Evolutionary conservation across 345 rosid species (phyloP).

Genomic region (Corymbia maculata): DNA sequence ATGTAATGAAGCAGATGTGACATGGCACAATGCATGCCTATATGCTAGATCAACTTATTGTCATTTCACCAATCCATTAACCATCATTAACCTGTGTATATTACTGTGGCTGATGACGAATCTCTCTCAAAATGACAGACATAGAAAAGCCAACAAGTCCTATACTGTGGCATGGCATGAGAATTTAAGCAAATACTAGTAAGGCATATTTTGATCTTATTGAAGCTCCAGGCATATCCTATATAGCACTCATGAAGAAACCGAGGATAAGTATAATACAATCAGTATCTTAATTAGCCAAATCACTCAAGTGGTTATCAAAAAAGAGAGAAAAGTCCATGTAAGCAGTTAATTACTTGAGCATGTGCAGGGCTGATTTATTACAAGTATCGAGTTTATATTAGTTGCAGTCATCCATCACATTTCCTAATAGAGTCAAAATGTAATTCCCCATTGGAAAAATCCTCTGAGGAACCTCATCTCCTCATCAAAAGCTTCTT

Average conservation of each 20-base stretch:
- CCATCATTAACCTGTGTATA: not conserved
- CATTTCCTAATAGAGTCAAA: not conserved
- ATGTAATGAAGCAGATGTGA: not conserved
- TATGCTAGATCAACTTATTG: not conserved
- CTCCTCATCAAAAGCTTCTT: not conserved
- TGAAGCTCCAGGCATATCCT: not conserved
- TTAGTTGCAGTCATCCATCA: not conserved
- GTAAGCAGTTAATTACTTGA: not conserved
- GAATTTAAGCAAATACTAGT: not conserved
- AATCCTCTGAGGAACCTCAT: not conserved
- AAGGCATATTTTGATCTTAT: not conserved
- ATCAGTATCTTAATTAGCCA: not conserved
- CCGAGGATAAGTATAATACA: not conserved
- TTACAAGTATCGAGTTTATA: not conserved
- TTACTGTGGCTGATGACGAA: not conserved
- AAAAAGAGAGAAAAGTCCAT: not conserved
- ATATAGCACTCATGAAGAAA: not conserved
- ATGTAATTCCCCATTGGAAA: not conserved
- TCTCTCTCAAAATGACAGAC: not conserved
- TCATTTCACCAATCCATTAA: not conserved
- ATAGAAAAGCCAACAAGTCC: not conserved
- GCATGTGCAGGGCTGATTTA: not conserved
- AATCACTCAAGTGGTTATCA: not conserved
- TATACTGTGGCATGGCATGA: not conserved
- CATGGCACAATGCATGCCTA: not conserved